Base-by-base conservation (phyloP, 73 alveolate genomes). In the Loxodes magnus region DNA sequence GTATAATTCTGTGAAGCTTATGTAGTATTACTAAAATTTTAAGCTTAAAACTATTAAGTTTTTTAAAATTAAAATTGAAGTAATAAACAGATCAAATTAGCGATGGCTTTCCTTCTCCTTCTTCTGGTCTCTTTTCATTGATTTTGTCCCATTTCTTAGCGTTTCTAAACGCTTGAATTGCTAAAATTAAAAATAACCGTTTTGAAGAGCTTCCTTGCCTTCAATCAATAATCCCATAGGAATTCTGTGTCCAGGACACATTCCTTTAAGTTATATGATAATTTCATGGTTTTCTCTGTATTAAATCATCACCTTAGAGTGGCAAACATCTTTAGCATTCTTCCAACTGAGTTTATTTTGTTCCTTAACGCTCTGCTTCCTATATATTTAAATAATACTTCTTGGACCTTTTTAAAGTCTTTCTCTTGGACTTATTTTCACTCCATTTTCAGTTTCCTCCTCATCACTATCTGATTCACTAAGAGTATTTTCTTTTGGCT, bases 281-380 rank as follows among this genome's bases (percentile, higher is more conserved):
- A 63, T 46, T 44, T 85, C 96, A 37, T 71, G 73, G 56, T 85
- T 91, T 36, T 85, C 82, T 58, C 96, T n/a, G n/a, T n/a, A n/a
- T n/a, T n/a, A n/a, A n/a, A n/a, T n/a, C n/a, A n/a, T n/a, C n/a
- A n/a, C n/a, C n/a, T 82, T 36, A 85, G 31, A 9, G 87, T 83
- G 24, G 67, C 84, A 63, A 57, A 59, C 84, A 75, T 75, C 33
- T 41, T 70, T 72, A 71, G 49, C 67, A 75, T 67, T 48, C 38
- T 42, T 12, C 77, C 60, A 16, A 67, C 70, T 43, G 51, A 39
- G 2, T 42, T 35, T 3, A 67, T 46, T 67, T 67, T 67, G 5
- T 65, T 58, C 50, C 24, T 24, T 30, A 56, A 27, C 10, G 20
- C 24, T 20, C 34, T 19, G 28, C 41, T 30, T 46, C 44, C 24